phyloP scores from a whole-genome alignment of 495 filamentous ascomycete genomes.

The Physcia stellaris region DNA sequence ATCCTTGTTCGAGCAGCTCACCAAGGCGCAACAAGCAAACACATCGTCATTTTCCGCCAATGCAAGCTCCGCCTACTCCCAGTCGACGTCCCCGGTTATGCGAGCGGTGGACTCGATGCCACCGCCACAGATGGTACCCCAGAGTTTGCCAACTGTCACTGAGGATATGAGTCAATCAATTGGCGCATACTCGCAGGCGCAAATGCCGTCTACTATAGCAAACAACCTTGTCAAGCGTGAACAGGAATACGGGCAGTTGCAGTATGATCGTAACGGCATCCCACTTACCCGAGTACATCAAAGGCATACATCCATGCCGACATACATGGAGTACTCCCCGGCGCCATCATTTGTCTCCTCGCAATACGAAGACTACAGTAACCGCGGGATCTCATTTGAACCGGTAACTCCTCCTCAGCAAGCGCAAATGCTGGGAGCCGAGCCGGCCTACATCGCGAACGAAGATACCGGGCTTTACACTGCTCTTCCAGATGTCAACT shows the following conservation, averaged over 20 bases:
- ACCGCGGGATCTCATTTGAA: conserved; percentile 89
- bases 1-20: conserved; percentile 97
- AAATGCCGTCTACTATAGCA: conserved; percentile 43
- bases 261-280: conserved; percentile 86
- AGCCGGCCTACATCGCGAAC: conserved; percentile 94
- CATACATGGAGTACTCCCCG: conserved; percentile 94
- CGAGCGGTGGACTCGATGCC: conserved; percentile 81
- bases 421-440: conserved; percentile 56
- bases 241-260: conserved; percentile 56
- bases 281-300: conserved; percentile 69
- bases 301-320: conserved; percentile 91
- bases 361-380: conserved; percentile 93
- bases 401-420: conserved; percentile 93
- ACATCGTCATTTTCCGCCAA: conserved; percentile 89
- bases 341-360: conserved; percentile 96
- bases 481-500: conserved; percentile 71
- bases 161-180: conserved; percentile 62
- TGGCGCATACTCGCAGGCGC: conserved; percentile 57
- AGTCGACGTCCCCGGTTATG: conserved; percentile 74
- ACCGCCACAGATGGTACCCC: conserved; percentile 60
- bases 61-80: conserved; percentile 61
- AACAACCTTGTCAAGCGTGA: conserved; percentile 71
- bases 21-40: conserved; percentile 97
- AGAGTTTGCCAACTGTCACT: conserved; percentile 62
- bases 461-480: conserved; percentile 94